phyloP scores from a whole-genome alignment of 2,329 filamentous ascomycete genomes.

The Neonectria faginata region DNA sequence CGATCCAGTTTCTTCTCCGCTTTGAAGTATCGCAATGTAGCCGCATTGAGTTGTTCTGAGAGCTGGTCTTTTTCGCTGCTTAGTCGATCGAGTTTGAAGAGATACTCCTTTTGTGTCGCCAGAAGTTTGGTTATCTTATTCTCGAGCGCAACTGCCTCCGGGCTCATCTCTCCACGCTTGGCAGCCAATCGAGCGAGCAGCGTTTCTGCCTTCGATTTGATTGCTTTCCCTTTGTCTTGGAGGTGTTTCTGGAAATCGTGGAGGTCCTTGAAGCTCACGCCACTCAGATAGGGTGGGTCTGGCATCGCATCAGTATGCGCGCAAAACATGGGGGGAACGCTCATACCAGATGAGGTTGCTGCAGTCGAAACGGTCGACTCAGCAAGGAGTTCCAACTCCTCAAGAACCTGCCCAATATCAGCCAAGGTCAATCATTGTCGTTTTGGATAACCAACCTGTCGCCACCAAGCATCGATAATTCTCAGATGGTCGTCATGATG shows the following conservation, averaged over 20 bases:
- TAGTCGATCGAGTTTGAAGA: slow-evolving; percentile 80
- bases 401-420: slow-evolving; percentile 62
- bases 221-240: slow-evolving; percentile 77
- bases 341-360: slow-evolving; percentile 43
- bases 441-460: slow-evolving; percentile 73
- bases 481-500: slow-evolving; percentile 95
- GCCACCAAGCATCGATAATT: slow-evolving; percentile 92
- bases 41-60: slow-evolving; percentile 87
- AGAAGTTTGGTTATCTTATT: slow-evolving; percentile 79
- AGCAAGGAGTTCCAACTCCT: slow-evolving; percentile 72
- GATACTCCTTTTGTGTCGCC: slow-evolving; percentile 83
- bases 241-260: slow-evolving; percentile 86
- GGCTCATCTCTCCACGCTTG: slow-evolving; percentile 66
- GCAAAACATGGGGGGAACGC: not conserved
- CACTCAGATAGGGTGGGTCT: slow-evolving; percentile 69
- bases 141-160: slow-evolving; percentile 80
- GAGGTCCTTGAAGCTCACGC: slow-evolving; percentile 71
- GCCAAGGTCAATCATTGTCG: slow-evolving; percentile 11
- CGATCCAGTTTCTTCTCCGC: slow-evolving; percentile 96
- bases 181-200: slow-evolving; percentile 71
- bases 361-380: slow-evolving; percentile 57
- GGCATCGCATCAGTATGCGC: slow-evolving; percentile 44
- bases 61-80: slow-evolving; percentile 84
- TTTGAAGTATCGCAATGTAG: slow-evolving; percentile 91
- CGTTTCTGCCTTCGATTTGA: slow-evolving; percentile 78